Conservation (phyloP, 2,329 filamentous ascomycete species). For the Fusarium dimerum region DNA sequence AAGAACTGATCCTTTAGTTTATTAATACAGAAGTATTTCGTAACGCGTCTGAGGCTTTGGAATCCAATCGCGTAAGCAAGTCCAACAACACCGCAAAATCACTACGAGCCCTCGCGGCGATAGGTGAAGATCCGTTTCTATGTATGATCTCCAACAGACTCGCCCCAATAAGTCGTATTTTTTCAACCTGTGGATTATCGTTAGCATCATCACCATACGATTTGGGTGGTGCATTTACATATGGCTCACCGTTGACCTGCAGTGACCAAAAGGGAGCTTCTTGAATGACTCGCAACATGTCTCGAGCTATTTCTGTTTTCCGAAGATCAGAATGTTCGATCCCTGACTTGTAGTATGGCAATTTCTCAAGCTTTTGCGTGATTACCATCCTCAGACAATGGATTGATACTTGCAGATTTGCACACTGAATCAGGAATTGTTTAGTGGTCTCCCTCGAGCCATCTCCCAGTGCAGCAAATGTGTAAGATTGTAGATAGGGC, state of each 20-base stretch:
- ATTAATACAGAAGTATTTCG: constrained; percentile 29
- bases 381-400: constrained; percentile 46
- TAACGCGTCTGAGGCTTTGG: constrained; percentile 44
- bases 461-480: constrained; percentile 15
- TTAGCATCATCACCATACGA: neutral
- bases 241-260: constrained; percentile 42
- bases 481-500: constrained; percentile 35
- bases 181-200: constrained; percentile 36
- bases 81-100: constrained; percentile 44
- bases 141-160: constrained; percentile 42
- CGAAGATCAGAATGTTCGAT: constrained; percentile 34
- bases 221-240: constrained; percentile 28
- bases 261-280: constrained; percentile 44
- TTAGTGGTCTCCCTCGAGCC: constrained; percentile 21
- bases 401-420: constrained; percentile 42
- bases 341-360: constrained; percentile 32
- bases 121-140: constrained; percentile 37
- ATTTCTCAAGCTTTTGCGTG: constrained; percentile 37
- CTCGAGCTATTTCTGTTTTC: constrained; percentile 45
- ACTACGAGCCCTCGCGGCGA: constrained; percentile 38
- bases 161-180: constrained; percentile 41
- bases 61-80: constrained; percentile 42
- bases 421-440: constrained; percentile 41
- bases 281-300: constrained; percentile 42
- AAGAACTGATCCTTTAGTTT: neutral